Conservation (phyloP, 1,284 basidiomycete genomes). For the Ceratobasidium sp. region DNA sequence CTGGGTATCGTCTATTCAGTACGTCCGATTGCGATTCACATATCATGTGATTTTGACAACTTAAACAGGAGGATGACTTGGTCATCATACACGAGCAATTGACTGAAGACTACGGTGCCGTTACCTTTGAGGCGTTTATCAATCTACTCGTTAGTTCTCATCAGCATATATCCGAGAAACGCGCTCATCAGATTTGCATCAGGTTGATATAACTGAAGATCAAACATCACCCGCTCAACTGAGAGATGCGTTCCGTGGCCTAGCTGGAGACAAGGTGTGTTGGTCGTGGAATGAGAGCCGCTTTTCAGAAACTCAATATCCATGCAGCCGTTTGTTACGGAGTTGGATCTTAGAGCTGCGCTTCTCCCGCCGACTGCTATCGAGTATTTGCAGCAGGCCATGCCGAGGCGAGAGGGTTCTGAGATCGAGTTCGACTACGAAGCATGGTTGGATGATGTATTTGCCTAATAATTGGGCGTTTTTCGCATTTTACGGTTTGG, state of each 20-base stretch:
- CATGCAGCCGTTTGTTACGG: conserved; percentile 85
- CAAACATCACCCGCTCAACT: conserved; percentile 93
- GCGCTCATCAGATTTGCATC: conserved; percentile 27
- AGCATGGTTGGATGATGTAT: conserved; percentile 78
- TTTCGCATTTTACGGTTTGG: background rate
- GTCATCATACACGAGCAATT: conserved; percentile 85
- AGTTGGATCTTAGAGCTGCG: conserved; percentile 90
- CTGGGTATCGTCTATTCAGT: conserved; percentile 92
- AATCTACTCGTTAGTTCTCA: conserved; percentile 76
- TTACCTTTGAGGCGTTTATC: conserved; percentile 95
- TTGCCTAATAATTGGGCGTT: conserved; percentile 48
- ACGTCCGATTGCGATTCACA: conserved; percentile 43
- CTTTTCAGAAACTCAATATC: background rate
- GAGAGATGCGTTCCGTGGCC: conserved; percentile 90
- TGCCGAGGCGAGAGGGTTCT: conserved; percentile 59
- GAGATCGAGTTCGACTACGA: conserved; percentile 80
- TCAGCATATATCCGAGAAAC: background rate
- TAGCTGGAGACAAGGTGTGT: conserved; percentile 87
- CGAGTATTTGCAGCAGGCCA: conserved; percentile 81
- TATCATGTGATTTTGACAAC: background rate
- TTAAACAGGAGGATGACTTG: conserved; percentile 81
- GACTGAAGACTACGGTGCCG: conserved; percentile 83
- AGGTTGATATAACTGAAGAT: conserved; percentile 96
- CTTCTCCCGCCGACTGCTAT: conserved; percentile 80
- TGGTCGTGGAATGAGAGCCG: background rate